Base-by-base conservation (phyloP, 2,329 filamentous ascomycete genomes). In the Aspergillus udagawae region DNA sequence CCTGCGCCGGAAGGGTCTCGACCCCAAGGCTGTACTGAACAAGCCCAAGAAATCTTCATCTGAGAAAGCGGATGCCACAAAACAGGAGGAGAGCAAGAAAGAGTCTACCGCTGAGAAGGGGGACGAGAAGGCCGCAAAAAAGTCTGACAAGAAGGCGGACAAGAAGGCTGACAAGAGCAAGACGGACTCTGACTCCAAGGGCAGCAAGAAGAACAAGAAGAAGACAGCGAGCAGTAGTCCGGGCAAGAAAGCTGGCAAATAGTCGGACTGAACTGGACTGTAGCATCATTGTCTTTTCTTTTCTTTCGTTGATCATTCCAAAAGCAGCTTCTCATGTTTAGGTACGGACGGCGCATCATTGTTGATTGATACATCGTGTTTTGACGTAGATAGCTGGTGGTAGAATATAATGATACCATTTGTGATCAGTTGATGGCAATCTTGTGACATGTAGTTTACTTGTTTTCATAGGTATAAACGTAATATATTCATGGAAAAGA, bases 1-100 rank as follows among this genome's bases (percentile, higher is more conserved):
- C 58, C 83, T 92, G 80, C 85, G 88, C 65, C 84, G 85, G 67
- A 87, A 89, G 70, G 90, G 90, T 59, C 74, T 92, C 53, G 86
- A 92, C 72, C 89, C 89, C 1, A 86, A 83, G 69, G 85, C 82
- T 35, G 75, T 82, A 27, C 74, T 75, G 55, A 72, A 72, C 53
- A 75, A 73, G 59, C 67, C 72, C 28, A 70, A 72, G 61, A 71
- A 67, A 54, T 59, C 58, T 2, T 58, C 65, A 28, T 50, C 58
- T 14, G 42, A 47, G 55, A 14, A 77, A 53, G 49, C 60, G 25
- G 10, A 58, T 58, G 41, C 50, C 63, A 3, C 35, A 20, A 52
- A 58, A 25, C 49, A 55, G 7, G 58, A 55, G 20, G 47, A 61
- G 42, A 45, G n/a, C 35, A 64, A 66, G 55, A 60, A 67, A 52